Conservation (phyloP, 108 stramenopile species). For the Discostella stelligeroides region DNA sequence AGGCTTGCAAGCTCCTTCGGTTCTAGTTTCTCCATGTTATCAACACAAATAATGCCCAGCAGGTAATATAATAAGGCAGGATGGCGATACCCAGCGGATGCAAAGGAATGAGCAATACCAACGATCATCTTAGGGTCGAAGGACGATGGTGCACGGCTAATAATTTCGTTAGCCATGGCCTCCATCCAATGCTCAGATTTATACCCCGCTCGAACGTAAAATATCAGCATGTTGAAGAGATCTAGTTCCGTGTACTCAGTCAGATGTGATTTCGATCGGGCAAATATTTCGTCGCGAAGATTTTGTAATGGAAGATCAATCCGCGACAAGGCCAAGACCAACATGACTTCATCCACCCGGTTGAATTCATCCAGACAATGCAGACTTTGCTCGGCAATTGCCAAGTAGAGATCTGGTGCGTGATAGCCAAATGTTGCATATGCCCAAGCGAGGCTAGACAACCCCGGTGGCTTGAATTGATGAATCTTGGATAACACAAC, state of each 20-base stretch:
- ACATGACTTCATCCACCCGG: slow-evolving; percentile 39
- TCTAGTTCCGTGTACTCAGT: slow-evolving; percentile 19
- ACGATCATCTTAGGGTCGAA: slow-evolving; percentile 23
- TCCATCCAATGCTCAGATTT: slow-evolving; percentile 26
- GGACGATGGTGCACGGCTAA: slow-evolving; percentile 21
- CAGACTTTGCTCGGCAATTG: slow-evolving; percentile 17
- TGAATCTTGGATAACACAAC: slow-evolving; percentile 23
- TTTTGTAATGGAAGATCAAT: slow-evolving; percentile 15
- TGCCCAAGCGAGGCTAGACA: slow-evolving; percentile 47
- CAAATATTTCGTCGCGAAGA: slow-evolving; percentile 31
- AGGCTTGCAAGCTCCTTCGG: slow-evolving; percentile 38
- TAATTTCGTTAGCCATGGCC: slow-evolving; percentile 42
- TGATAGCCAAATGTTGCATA: slow-evolving; percentile 31
- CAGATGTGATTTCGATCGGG: slow-evolving; percentile 23
- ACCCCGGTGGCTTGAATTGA: slow-evolving; percentile 31
- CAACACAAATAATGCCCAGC: slow-evolving; percentile 6
- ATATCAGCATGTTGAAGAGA: slow-evolving; percentile 43
- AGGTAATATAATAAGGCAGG: slow-evolving; percentile 22
- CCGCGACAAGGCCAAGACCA: slow-evolving; percentile 36
- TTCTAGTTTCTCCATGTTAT: slow-evolving; percentile 10
- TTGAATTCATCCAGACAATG: slow-evolving; percentile 30
- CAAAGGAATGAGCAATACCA: slow-evolving; percentile 40
- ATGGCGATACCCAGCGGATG: slow-evolving; percentile 15
- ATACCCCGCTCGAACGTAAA: slow-evolving; percentile 34
- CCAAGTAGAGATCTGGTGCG: slow-evolving; percentile 11